Evolutionary conservation across 768 basidiomycete species (phyloP), one percentile per base, ranked within the genome.

Genomic region (Clitopilus passeckerianus): DNA sequence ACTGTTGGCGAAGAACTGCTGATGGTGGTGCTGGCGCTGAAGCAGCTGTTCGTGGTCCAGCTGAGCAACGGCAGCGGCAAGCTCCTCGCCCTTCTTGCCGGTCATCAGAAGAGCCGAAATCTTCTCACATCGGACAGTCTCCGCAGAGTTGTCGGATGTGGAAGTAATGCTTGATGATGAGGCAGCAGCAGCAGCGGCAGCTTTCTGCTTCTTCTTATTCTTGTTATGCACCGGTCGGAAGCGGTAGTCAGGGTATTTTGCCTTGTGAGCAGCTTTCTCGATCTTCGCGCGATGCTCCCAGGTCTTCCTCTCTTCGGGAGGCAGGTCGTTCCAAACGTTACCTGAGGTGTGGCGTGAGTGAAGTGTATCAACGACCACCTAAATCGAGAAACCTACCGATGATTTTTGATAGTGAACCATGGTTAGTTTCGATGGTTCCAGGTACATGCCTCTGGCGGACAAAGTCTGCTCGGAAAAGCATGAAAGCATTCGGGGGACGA

Each of bases 401-500:
- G 64, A 90, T 68, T 37, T 72, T 72, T 3, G 68, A 70, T 14
- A 71, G 57, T 1, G 69, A 68, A 6, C 70, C 70, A 37, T 71
- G 71, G 57, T 71, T 71, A 14, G 68, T 72, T 60, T 68, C 90
- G 61, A 91, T 87, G 20, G 82, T 84, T 16, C 87, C 86, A 1
- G 89, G 86, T 59, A 92, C 89, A 65, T 91, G 89, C 65, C 89
- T 88, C 65, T 83, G 86, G 66, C 87, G 80, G 62, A 91, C 88
- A 72, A 91, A 91, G 54, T 89, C 86, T 3, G 89, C 89, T 58
- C 90, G 84, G 77, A 92, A 93, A 64, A 93, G 80, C 78, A 93
- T 93, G 77, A 92, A 93, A 8, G 90, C 90, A 61, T 93, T 93
- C 5, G 90, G 88, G 0, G 90, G 90, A 20, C 90, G 83, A 2